Conservation (phyloP, 805 yeast species). For the Candida cerambycidarum region DNA sequence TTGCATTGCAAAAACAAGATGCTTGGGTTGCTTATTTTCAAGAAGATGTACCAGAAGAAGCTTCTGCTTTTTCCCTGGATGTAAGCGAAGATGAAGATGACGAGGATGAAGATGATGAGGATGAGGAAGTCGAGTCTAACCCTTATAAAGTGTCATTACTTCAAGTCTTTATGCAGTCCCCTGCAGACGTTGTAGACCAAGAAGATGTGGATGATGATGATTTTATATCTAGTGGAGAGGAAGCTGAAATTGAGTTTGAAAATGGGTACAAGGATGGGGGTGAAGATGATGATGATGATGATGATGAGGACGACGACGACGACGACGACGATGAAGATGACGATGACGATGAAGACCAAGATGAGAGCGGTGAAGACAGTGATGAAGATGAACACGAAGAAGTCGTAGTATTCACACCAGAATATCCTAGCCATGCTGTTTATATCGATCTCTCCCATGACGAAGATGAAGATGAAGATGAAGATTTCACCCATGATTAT, state of each 20-base stretch:
- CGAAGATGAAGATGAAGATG: slow-evolving; percentile 4
- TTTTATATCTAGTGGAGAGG: too few species aligned
- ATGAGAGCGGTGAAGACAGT: too few species aligned
- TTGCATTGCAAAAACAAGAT: slow-evolving; percentile 5
- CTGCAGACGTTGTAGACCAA: neutral
- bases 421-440: neutral
- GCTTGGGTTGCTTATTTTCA: slow-evolving; percentile 3
- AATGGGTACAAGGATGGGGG: too few species aligned
- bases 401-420: neutral
- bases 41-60: neutral
- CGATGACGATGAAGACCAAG: too few species aligned
- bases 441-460: slow-evolving; percentile 3
- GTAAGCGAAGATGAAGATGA: neutral
- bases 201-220: neutral
- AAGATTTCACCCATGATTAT: neutral
- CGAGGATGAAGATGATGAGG: neutral
- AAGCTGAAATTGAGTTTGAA: too few species aligned
- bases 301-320: too few species aligned
- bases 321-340: too few species aligned
- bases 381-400: too few species aligned
- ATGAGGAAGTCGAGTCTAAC: too few species aligned
- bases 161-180: neutral
- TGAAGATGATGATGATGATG: too few species aligned
- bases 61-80: neutral
- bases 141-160: neutral